Evolutionary conservation across 164 flowering plant species (phyloP), one percentile per base, ranked within the genome.

Genomic region (Sedum album): DNA sequence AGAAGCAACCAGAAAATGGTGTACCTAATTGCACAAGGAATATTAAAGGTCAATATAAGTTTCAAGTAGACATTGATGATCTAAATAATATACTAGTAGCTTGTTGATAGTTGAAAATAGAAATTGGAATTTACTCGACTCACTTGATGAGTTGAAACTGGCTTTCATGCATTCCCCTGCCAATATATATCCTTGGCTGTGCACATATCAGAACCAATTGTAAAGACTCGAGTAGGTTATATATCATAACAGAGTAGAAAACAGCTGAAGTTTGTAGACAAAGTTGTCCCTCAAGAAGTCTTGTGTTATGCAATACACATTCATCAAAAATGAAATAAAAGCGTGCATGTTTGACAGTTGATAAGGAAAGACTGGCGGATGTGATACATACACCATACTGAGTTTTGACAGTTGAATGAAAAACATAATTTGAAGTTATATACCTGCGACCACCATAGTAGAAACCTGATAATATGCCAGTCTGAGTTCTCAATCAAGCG

Each of bases 371-470:
- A 57, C 14, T 14, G 4, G 13, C 20, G 8, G 62, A 28, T 57
- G 35, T 13, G 6, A 57, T 57, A 15, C 21, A 26, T 42, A 39
- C 49, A n/a, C 2, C 51, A 18, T 9, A 25, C n/a, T n/a, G n/a
- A n/a, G n/a, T n/a, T n/a, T n/a, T n/a, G n/a, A 62, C 41, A 68
- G 23, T 44, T 31, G 36, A 60, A 69, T 25, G 61, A 35, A 67
- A 69, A 6, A 14, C 30, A 71, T n/a, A 6, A 66, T 41, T 35
- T 41, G 42, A 53, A 25, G 65, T 41, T 25, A 73, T 11, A 69
- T 85, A 95, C 99, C 99, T 95, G 99, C 55, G 99, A 90, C 99
- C 99, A 95, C 99, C 99, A 95, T 67, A 95, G 70, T 25, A 95
- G 87, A 66, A 95, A 76, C 75, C 97, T 83, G 46, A 89, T 72